phyloP scores from a whole-genome alignment of 2,329 filamentous ascomycete genomes.

The Xylariaceae sp. region DNA sequence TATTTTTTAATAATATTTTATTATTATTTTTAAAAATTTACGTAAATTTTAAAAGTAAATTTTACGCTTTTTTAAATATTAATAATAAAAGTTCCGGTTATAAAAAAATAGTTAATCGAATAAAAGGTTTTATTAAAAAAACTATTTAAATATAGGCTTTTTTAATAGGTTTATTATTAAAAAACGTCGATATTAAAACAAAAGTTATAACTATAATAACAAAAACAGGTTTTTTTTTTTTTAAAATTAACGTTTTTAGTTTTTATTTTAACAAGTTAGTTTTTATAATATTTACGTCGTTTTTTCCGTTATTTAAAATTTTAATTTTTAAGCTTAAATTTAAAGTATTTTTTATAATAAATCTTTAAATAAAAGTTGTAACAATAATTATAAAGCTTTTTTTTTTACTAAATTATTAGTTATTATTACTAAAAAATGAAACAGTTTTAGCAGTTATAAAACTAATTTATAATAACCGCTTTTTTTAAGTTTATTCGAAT shows the following conservation, averaged over 20 bases:
- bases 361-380: too few relatives aligned
- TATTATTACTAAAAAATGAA: too few relatives aligned
- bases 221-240: not conserved
- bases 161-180: not conserved
- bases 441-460: too few relatives aligned
- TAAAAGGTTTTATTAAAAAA: not conserved
- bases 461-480: too few relatives aligned
- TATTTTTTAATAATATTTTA: too few relatives aligned
- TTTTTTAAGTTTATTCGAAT: too few relatives aligned
- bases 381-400: too few relatives aligned
- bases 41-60: not conserved
- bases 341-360: too few relatives aligned
- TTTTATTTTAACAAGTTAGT: not conserved
- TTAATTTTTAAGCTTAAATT: too few relatives aligned
- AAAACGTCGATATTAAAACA: not conserved
- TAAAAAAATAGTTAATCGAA: not conserved
- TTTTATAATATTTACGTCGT: not conserved
- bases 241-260: not conserved
- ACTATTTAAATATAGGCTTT: not conserved
- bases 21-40: not conserved
- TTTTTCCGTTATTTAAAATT: not conserved
- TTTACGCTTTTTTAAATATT: not conserved
- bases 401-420: too few relatives aligned
- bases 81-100: not conserved
- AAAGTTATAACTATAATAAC: not conserved